These are phyloP conservation scores for Ophiostoma piceae DNA, from an alignment of 2,329 filamentous ascomycete genomes.

Conservation along the genomic window DNA sequence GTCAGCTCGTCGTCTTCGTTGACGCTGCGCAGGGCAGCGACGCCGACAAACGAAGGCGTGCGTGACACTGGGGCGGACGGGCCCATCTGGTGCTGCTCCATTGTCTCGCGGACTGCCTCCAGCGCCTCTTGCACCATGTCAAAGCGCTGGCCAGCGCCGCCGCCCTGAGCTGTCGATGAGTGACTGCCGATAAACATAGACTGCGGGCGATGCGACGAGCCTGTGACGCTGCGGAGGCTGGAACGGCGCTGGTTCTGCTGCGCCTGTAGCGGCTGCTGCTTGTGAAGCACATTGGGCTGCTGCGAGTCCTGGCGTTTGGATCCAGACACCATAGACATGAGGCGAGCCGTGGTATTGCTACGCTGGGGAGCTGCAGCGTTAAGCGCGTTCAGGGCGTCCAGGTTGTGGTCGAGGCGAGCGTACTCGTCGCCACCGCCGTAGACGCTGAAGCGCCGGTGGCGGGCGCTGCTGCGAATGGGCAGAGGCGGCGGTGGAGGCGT, in stretches of 20 bases:
- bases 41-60: slow-evolving; percentile 20
- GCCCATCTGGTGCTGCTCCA: slow-evolving; percentile 15
- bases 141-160: slow-evolving; percentile 12
- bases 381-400: not conserved
- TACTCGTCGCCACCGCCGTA: slow-evolving; percentile 26
- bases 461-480: slow-evolving; percentile 18
- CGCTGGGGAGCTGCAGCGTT: not conserved
- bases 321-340: not conserved
- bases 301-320: not conserved
- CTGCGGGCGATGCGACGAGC: not conserved
- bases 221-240: not conserved
- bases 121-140: slow-evolving; percentile 23
- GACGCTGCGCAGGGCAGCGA: slow-evolving; percentile 20
- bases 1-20: slow-evolving; percentile 21
- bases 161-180: not conserved
- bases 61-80: slow-evolving; percentile 13
- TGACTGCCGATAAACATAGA: not conserved
- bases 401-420: not conserved
- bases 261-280: not conserved
- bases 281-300: not conserved
- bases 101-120: slow-evolving; percentile 20
- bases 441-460: slow-evolving; percentile 26
- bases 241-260: slow-evolving; percentile 5
- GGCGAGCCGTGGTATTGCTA: slow-evolving; percentile 1
- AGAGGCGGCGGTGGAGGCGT: slow-evolving; percentile 16